These are phyloP conservation scores for Candida broadrunensis DNA, from an alignment of 805 yeast species.

Conservation along the genomic window DNA sequence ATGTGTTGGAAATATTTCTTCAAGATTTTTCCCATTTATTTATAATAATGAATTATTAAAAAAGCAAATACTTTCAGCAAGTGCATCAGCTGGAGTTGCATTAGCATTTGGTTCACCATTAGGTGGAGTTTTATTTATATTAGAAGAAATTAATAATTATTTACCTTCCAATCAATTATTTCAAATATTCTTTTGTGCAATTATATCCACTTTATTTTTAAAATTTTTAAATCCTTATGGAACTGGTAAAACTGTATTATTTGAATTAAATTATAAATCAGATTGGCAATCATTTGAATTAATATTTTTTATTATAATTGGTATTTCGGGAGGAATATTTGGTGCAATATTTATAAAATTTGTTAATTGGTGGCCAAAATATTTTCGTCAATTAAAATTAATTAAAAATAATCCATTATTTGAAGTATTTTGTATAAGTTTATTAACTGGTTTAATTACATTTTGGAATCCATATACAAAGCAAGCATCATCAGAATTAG, in stretches of 20 bases:
- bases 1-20: conserved; percentile 53
- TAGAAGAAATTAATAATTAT: conserved; percentile 57
- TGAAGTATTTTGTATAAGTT: conserved; percentile 45
- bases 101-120: conserved; percentile 60
- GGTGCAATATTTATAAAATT: conserved; percentile 51
- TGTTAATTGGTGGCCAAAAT: conserved; percentile 43
- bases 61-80: conserved; percentile 53
- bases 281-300: conserved; percentile 54
- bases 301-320: conserved; percentile 42
- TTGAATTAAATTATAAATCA: conserved; percentile 47
- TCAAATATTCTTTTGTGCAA: conserved; percentile 55
- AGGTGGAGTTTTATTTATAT: conserved; percentile 55
- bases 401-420: conserved; percentile 37
- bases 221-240: conserved; percentile 57
- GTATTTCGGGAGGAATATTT: conserved; percentile 51
- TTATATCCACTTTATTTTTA: conserved; percentile 48
- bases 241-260: conserved; percentile 56
- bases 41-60: conserved; percentile 47
- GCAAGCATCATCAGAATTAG: conserved; percentile 47
- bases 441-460: conserved; percentile 44
- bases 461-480: conserved; percentile 49
- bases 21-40: conserved; percentile 45
- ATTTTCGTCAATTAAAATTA: conserved; percentile 27
- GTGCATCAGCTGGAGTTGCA: conserved; percentile 59
- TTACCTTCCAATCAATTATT: conserved; percentile 53